Evolutionary conservation across 2,329 filamentous ascomycete species (phyloP).

Genomic region (Trichocomaceae sp.): DNA sequence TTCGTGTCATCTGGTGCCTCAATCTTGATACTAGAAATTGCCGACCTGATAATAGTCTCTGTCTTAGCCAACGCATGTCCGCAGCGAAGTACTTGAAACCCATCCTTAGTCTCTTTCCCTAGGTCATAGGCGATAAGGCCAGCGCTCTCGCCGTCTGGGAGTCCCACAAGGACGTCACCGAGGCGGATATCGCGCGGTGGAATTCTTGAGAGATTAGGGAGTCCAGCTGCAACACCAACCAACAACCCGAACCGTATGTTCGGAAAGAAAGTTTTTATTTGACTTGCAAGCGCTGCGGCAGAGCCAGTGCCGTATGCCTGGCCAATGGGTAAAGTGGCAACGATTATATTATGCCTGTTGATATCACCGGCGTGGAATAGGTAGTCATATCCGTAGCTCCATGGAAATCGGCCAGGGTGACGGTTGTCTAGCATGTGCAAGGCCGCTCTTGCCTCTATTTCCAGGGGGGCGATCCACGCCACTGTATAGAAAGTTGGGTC

Average conservation of each 20-base stretch:
- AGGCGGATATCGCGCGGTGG: slow-evolving; percentile 32
- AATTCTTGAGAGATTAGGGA: slow-evolving; percentile 17
- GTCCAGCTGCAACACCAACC: slow-evolving; percentile 33
- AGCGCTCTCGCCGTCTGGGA: slow-evolving; percentile 19
- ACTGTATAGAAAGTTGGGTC: slow-evolving; percentile 24
- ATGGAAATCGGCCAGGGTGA: slow-evolving; percentile 28
- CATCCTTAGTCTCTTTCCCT: slow-evolving; percentile 27
- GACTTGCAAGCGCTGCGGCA: slow-evolving; percentile 28
- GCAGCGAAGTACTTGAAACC: slow-evolving; percentile 21
- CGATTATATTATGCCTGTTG: slow-evolving; percentile 31
- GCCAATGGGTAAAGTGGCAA: slow-evolving; percentile 30
- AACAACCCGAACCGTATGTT: slow-evolving; percentile 35
- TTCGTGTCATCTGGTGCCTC: background rate
- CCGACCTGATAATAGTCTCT: slow-evolving; percentile 27
- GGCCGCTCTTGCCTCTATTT: slow-evolving; percentile 34
- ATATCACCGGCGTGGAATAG: slow-evolving; percentile 33
- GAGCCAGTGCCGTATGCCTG: slow-evolving; percentile 32
- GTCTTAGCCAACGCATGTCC: slow-evolving; percentile 25
- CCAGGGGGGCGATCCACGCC: slow-evolving; percentile 34
- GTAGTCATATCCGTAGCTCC: slow-evolving; percentile 30
- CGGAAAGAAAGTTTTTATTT: slow-evolving; percentile 31
- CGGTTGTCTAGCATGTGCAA: slow-evolving; percentile 28
- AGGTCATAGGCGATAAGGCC: slow-evolving; percentile 29
- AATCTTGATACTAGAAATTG: slow-evolving; percentile 7
- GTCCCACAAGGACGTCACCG: slow-evolving; percentile 33